Conservation (phyloP, 176 grass and related monocot species). For the Miscanthus lutarioriparius region DNA sequence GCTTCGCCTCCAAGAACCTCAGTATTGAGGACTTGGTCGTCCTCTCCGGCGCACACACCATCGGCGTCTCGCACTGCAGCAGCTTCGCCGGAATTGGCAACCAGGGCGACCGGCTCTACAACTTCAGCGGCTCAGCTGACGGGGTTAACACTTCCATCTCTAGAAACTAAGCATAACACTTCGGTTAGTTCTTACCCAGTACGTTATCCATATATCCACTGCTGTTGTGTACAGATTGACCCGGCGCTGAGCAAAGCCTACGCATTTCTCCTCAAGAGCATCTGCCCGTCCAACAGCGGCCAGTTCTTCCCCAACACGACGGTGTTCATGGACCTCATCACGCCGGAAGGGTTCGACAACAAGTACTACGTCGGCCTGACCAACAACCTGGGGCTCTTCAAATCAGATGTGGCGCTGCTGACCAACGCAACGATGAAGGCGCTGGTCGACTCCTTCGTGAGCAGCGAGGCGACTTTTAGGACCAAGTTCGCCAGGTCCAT, state of each 20-base stretch:
- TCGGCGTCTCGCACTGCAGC: slow-evolving; percentile 56
- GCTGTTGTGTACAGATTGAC: slow-evolving; percentile 35
- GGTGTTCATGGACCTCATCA: slow-evolving; percentile 49
- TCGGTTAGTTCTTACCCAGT: too few species aligned
- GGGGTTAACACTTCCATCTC: background rate
- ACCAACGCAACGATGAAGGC: slow-evolving; percentile 41
- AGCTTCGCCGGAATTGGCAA: slow-evolving; percentile 13
- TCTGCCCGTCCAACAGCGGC: slow-evolving; percentile 47
- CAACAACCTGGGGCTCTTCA: slow-evolving; percentile 51
- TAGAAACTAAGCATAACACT: too few species aligned
- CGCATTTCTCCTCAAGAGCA: slow-evolving; percentile 47
- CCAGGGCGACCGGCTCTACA: slow-evolving; percentile 22
- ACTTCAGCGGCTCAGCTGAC: slow-evolving; percentile 41
- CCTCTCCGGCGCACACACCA: slow-evolving; percentile 62
- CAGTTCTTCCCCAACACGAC: slow-evolving; percentile 42
- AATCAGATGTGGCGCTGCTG: slow-evolving; percentile 47
- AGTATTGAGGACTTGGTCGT: slow-evolving; percentile 51
- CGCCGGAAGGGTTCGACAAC: slow-evolving; percentile 51
- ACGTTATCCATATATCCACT: background rate
- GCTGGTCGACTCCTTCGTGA: slow-evolving; percentile 43
- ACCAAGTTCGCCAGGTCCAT: slow-evolving; percentile 52
- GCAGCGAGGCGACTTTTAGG: slow-evolving; percentile 36
- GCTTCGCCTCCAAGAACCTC: slow-evolving; percentile 54
- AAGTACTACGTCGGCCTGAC: slow-evolving; percentile 61
- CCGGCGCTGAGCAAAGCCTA: slow-evolving; percentile 54